These are phyloP conservation scores for Pseudocercospora macadamiae DNA, from an alignment of 2,329 filamentous ascomycete species.

Conservation along the genomic window DNA sequence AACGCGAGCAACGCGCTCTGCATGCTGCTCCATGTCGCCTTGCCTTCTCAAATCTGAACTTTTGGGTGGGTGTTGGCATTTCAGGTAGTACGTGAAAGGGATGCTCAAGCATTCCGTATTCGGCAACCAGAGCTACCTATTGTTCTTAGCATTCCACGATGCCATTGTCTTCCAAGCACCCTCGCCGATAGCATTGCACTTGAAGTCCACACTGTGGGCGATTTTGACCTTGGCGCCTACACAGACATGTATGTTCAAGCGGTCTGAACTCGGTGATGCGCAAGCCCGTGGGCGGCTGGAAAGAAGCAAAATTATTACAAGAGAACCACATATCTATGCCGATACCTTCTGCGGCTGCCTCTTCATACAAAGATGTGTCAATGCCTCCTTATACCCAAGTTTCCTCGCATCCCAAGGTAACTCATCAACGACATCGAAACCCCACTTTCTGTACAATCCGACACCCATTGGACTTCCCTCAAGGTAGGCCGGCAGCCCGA, in stretches of 20 bases:
- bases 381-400: constrained; percentile 29
- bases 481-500: constrained; percentile 44
- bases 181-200: too few relatives aligned
- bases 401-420: constrained; percentile 35
- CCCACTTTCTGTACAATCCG: constrained; percentile 44
- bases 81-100: neutral
- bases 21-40: constrained; percentile 8
- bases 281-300: neutral
- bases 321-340: neutral
- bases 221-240: too few relatives aligned
- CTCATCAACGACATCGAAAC: constrained; percentile 36
- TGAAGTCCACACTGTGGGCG: too few relatives aligned
- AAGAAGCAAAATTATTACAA: neutral
- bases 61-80: neutral
- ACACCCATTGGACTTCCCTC: constrained; percentile 44
- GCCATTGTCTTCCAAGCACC: too few relatives aligned
- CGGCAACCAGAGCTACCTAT: neutral
- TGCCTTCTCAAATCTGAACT: too few relatives aligned
- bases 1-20: neutral
- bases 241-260: too few relatives aligned
- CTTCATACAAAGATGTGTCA: constrained; percentile 33
- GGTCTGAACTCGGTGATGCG: too few relatives aligned
- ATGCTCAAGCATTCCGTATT: neutral
- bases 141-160: constrained; percentile 6
- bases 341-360: constrained; percentile 21